Conservation (phyloP, 2,329 filamentous ascomycete species). For the Phyllosticta paracitricarpa region DNA sequence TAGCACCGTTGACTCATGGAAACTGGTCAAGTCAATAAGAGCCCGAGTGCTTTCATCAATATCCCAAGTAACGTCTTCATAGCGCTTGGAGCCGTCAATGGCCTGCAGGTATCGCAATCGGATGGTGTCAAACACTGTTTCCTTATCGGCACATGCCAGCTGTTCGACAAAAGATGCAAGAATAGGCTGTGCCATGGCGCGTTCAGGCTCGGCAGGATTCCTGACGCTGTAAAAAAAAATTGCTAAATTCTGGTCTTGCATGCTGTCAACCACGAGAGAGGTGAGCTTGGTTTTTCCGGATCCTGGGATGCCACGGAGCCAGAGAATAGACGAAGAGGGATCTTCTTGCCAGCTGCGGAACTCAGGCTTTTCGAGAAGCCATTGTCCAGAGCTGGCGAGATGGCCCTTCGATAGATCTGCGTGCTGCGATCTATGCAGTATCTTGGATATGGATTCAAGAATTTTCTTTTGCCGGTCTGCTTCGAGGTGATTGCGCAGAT, state of each 20-base stretch:
- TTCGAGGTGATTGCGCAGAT: no score
- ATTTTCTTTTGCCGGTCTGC: no score
- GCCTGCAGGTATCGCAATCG: not conserved
- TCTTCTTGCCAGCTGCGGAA: conserved; percentile 20
- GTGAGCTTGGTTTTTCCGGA: conserved; percentile 25
- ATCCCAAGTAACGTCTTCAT: not conserved
- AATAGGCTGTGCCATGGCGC: conserved; percentile 13
- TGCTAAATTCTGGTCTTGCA: not conserved
- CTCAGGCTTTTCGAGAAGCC: conserved; percentile 7
- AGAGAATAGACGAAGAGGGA: conserved; percentile 24
- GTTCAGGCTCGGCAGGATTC: conserved; percentile 13
- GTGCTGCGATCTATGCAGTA: not conserved
- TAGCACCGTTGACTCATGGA: not conserved
- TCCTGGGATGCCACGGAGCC: conserved; percentile 25
- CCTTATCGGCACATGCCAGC: not conserved
- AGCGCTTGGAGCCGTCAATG: not conserved
- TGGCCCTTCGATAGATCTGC: no score
- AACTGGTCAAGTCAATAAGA: not conserved
- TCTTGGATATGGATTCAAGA: no score
- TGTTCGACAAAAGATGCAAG: not conserved
- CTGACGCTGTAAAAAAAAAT: conserved; percentile 18
- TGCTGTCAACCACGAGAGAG: not conserved
- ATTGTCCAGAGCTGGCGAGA: no score
- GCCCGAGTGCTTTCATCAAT: not conserved
- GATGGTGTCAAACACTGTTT: not conserved